Base-by-base conservation (phyloP, 2,329 filamentous ascomycete genomes). In the Escovopsis sp. region DNA sequence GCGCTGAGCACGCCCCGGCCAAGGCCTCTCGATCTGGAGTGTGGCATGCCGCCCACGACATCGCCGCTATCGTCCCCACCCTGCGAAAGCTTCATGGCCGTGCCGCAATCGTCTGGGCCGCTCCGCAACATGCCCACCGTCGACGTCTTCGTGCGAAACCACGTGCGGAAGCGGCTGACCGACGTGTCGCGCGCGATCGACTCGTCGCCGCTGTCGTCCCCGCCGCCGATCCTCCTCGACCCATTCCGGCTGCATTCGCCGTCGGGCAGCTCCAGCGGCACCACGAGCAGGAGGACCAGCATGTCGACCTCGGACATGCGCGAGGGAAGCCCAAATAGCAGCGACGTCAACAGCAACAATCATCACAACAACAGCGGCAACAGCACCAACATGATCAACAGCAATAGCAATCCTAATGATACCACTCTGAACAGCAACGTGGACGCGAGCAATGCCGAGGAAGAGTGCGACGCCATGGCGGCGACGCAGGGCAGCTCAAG, bases 141-240 rank as follows among this genome's bases (percentile, higher is more conserved):
- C 9, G 8, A 25, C 21, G 9, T 11, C 8, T 2, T 40, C 38
- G 2, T 47, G 52, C 23, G 44, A 43, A 41, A 37, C 31, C 42
- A 39, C n/a, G 40, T 36, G 27, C 45, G 41, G 31, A 42, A 42
- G 15, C 47, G 45, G 32, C 36, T 51, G 9, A 32, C 45, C 17
- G 42, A 46, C 19, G 39, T 41, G 14, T 37, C 34, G 4, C 36
- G 53, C 19, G 47, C 50, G 2, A 45, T 42, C 16, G 62, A 57
- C 50, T 73, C 70, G 0, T 72, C 70, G 1, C 70, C 70, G 0
- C 54, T 74, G 11, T 74, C 70, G 0, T 74, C 70, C 2, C 70
- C 70, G 1, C 70, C 69, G 1, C 62, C 64, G 0, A 48, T 60
- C 15, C 53, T 68, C 9, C 71, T 69, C 36, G 69, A 75, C 34